These are phyloP conservation scores for Trichoderma afroharzianum DNA, from an alignment of 2,329 filamentous ascomycete genomes.

Conservation along the genomic window DNA sequence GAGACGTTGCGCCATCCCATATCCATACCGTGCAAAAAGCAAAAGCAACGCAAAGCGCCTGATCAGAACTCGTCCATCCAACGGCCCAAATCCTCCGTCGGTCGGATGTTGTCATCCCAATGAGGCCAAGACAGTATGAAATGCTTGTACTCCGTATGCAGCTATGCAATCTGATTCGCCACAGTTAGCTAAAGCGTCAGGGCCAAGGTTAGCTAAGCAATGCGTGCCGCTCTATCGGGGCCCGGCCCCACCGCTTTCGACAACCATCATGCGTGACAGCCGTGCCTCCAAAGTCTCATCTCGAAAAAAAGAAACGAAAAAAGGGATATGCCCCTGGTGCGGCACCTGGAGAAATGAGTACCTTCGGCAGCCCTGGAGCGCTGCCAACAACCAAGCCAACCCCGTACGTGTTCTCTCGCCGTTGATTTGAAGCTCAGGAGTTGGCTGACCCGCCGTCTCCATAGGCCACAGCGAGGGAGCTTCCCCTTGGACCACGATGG, in stretches of 20 bases:
- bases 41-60: not conserved
- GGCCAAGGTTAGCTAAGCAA: constrained; percentile 3
- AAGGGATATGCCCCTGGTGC: constrained; percentile 13
- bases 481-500: constrained; percentile 95
- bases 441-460: constrained; percentile 13
- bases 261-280: constrained; percentile 5
- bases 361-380: constrained; percentile 69
- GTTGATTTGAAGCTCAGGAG: constrained; percentile 8
- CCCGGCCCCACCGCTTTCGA: constrained; percentile 8
- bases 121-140: not conserved
- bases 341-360: constrained; percentile 44
- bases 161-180: constrained; percentile 10
- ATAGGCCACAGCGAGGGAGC: constrained; percentile 82
- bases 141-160: not conserved
- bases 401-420: constrained; percentile 51
- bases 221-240: constrained; percentile 14
- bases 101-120: not conserved
- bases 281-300: not conserved
- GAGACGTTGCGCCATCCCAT: not conserved
- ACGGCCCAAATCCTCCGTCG: not conserved
- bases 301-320: not conserved
- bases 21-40: not conserved
- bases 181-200: not conserved
- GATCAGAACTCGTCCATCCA: not conserved
- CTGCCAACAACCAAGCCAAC: constrained; percentile 63